Evolutionary conservation across 306 rosid species (phyloP).

Genomic region (Ceratonia siliqua): DNA sequence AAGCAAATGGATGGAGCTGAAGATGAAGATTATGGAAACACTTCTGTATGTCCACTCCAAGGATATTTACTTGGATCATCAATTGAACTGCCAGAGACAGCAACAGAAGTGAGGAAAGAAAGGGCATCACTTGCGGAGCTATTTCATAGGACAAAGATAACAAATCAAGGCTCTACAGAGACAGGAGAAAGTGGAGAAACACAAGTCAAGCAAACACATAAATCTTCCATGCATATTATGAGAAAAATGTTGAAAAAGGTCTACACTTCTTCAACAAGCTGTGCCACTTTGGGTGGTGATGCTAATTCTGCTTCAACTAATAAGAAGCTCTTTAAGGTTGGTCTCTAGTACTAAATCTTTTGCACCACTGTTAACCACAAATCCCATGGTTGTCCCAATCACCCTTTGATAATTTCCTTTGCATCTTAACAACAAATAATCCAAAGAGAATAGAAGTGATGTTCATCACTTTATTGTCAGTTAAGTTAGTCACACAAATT

Average conservation of each 20-base stretch:
- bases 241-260: constrained; percentile 64
- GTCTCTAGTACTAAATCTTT: constrained; percentile 42
- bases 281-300: constrained; percentile 33
- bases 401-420: constrained; percentile 13
- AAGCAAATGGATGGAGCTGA: constrained; percentile 57
- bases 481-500: constrained; percentile 12
- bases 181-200: constrained; percentile 41
- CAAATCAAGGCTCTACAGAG: constrained; percentile 39
- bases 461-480: constrained; percentile 17
- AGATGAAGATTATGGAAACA: constrained; percentile 60
- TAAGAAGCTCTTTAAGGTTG: constrained; percentile 77
- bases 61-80: constrained; percentile 85
- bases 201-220: constrained; percentile 44
- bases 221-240: constrained; percentile 59
- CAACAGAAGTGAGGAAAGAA: constrained; percentile 59
- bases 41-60: constrained; percentile 76
- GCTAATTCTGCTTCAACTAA: constrained; percentile 49
- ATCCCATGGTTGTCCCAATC: constrained; percentile 20
- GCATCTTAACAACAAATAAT: constrained; percentile 18
- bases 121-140: constrained; percentile 64
- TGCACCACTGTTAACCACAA: constrained; percentile 13
- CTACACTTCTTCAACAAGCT: constrained; percentile 47
- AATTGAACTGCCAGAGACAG: constrained; percentile 56
- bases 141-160: constrained; percentile 59
- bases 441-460: neutral